These are phyloP conservation scores for Terfezia boudieri DNA, from an alignment of 495 filamentous ascomycete species.

Conservation along the genomic window DNA sequence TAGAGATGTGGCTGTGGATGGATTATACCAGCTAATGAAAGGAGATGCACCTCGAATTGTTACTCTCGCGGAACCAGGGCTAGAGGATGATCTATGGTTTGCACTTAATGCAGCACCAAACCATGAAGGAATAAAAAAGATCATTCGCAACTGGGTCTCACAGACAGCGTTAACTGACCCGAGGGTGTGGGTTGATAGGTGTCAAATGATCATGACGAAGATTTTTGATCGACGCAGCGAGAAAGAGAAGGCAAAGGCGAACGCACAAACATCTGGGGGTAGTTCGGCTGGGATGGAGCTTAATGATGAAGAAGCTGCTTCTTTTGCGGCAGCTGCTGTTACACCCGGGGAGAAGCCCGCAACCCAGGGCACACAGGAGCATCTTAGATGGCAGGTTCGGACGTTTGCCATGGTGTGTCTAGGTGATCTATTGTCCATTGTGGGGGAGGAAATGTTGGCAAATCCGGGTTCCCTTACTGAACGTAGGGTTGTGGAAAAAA, in stretches of 20 bases:
- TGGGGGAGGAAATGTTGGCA: slow-evolving; percentile 60
- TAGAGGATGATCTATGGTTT: slow-evolving; percentile 85
- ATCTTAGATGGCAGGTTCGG: slow-evolving; percentile 85
- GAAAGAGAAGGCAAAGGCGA: slow-evolving; percentile 19
- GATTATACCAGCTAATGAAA: slow-evolving; percentile 86
- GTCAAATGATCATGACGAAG: slow-evolving; percentile 68
- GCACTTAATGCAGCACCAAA: slow-evolving; percentile 54
- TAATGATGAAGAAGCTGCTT: slow-evolving; percentile 89
- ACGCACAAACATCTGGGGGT: slow-evolving; percentile 24
- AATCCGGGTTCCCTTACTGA: slow-evolving; percentile 14
- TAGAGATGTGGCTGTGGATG: slow-evolving; percentile 62
- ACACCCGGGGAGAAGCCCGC: slow-evolving; percentile 40
- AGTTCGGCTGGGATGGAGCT: slow-evolving; percentile 44
- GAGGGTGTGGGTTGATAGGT: not conserved
- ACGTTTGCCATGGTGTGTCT: slow-evolving; percentile 85
- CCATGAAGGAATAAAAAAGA: slow-evolving; percentile 53
- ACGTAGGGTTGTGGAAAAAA: slow-evolving; percentile 24
- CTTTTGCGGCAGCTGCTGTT: slow-evolving; percentile 56
- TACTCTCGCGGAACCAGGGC: slow-evolving; percentile 41
- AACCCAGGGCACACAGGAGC: slow-evolving; percentile 46
- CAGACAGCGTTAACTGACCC: slow-evolving; percentile 33
- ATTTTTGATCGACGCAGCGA: slow-evolving; percentile 37
- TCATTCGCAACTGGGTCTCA: slow-evolving; percentile 74
- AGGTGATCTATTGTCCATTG: slow-evolving; percentile 54
- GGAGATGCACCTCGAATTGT: slow-evolving; percentile 64